These are phyloP conservation scores for Myxozyma lipomycoides DNA, from an alignment of 805 yeast species.

Conservation along the genomic window DNA sequence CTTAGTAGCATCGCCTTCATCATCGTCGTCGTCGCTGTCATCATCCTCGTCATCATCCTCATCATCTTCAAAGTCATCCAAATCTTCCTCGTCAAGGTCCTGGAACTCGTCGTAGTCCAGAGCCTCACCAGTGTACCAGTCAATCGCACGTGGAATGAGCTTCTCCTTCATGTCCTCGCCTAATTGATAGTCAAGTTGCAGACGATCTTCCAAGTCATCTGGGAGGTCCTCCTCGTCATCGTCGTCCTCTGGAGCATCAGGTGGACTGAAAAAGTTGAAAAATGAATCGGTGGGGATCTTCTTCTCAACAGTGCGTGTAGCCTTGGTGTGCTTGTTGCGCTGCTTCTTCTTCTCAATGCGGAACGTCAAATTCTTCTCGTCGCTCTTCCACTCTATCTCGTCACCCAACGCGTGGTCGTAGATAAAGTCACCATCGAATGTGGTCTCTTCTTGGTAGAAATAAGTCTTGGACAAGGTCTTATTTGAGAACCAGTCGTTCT, in stretches of 20 bases:
- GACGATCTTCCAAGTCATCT: constrained; percentile 72
- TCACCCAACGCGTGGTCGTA: constrained; percentile 95
- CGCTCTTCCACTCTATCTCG: constrained; percentile 76
- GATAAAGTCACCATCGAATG: constrained; percentile 92
- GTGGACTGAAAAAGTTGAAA: constrained; percentile 94
- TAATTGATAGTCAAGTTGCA: constrained; percentile 88
- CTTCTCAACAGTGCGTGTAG: constrained; percentile 92
- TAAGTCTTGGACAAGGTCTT: constrained; percentile 74
- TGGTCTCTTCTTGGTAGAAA: constrained; percentile 89
- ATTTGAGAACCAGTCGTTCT: constrained; percentile 75
- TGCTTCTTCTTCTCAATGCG: constrained; percentile 91
- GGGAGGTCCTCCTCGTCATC: constrained; percentile 49
- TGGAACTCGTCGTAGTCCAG: constrained; percentile 69
- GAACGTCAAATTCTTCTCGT: constrained; percentile 79
- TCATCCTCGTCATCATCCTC: constrained; percentile 53
- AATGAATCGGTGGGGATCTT: constrained; percentile 91
- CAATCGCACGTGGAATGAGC: constrained; percentile 91
- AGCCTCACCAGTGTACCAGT: constrained; percentile 98
- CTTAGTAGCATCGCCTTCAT: constrained; percentile 42
- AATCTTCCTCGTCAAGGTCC: constrained; percentile 58
- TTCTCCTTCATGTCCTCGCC: constrained; percentile 97
- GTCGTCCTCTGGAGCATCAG: constrained; percentile 64
- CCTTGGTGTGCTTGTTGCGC: constrained; percentile 92
- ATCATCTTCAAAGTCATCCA: constrained; percentile 56
- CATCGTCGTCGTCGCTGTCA: constrained; percentile 42